Evolutionary conservation across 495 filamentous ascomycete species (phyloP), one percentile per base, ranked within the genome.

Genomic region (Penicillium psychrofluorescens): DNA sequence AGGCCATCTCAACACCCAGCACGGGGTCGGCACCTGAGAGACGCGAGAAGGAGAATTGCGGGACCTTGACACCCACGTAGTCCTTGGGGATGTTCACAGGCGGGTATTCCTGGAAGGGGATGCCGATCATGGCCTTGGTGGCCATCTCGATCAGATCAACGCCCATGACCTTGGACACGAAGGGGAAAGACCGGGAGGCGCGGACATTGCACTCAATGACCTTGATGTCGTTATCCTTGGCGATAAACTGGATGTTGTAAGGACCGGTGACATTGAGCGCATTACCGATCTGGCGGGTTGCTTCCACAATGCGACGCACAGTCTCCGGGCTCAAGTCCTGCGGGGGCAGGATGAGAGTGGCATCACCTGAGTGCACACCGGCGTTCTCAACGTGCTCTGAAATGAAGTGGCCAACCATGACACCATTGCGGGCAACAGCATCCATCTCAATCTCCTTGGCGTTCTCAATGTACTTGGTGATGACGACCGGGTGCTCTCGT

Each of bases 161-260:
- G 34, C 91, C 91, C 91, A 96, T 96, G 51, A 95, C 88, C 74
- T 98, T 98, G 29, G 91, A 96, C 14, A 97, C 90, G 63, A 98
- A 98, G 28, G 92, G 92, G 73, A 97, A 97, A 1, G 91, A 96
- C 39, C 92, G 79, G 35, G 92, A 96, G 13, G 92, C 92, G 40
- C 92, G 81, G 35, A 97, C 92, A 58, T 98, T 98, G 68, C 92
- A 98, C 68, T 98, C 92, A 49, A 98, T 98, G 49, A 61, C 92
- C 75, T 97, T 98, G 70, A 98, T 97, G 53, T 96, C 92, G 58
- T 97, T 96, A 64, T 97, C 89, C 72, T 98, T 98, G 41, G 92
- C 92, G 54, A 98, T 98, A 70, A 98, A 98, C 64, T 98, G 92
- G 48, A 98, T 98, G 68, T 98, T 98, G 77, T 84, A 95, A 14